These are phyloP conservation scores for Lippia alba DNA, from an alignment of 305 asterid species.

Conservation along the genomic window DNA sequence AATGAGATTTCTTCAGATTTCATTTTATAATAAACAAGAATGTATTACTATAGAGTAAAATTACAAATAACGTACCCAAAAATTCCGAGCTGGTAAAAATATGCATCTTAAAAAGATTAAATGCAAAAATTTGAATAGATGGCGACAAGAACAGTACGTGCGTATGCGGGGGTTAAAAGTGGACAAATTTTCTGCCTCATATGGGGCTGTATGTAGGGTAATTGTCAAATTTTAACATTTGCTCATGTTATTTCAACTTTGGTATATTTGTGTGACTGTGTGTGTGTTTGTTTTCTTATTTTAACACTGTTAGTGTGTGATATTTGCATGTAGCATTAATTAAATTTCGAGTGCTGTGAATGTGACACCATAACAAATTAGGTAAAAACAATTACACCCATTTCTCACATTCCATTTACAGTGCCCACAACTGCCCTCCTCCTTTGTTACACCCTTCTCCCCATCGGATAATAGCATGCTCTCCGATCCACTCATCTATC, in stretches of 20 bases:
- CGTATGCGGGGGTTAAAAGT: not conserved
- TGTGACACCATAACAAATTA: constrained; percentile 17
- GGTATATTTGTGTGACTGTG: not conserved
- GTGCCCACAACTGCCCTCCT: constrained; percentile 30
- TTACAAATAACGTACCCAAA: no score
- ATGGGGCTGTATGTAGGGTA: constrained; percentile 6
- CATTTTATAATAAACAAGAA: no score
- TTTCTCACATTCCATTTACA: constrained; percentile 21
- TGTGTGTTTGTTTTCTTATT: not conserved
- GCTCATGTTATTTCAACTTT: not conserved
- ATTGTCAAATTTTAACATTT: constrained; percentile 20
- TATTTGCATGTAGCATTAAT: constrained; percentile 16
- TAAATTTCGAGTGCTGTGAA: constrained; percentile 9
- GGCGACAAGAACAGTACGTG: not conserved
- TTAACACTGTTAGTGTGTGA: constrained; percentile 28
- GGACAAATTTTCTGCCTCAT: constrained; percentile 14
- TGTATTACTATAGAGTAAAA: no score
- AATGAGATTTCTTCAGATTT: no score
- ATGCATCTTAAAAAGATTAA: not conserved
- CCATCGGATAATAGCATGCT: not conserved
- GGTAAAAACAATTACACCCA: constrained; percentile 22
- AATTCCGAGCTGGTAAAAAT: no score
- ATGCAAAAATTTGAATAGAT: not conserved
- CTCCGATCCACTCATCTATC: no score
- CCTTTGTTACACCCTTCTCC: not conserved